Percentiles rank a stretch among this genome's conserved stretches.
phyloP scores from a whole-genome alignment of 768 basidiomycete genomes.

The Kwoniella dejecticola region DNA sequence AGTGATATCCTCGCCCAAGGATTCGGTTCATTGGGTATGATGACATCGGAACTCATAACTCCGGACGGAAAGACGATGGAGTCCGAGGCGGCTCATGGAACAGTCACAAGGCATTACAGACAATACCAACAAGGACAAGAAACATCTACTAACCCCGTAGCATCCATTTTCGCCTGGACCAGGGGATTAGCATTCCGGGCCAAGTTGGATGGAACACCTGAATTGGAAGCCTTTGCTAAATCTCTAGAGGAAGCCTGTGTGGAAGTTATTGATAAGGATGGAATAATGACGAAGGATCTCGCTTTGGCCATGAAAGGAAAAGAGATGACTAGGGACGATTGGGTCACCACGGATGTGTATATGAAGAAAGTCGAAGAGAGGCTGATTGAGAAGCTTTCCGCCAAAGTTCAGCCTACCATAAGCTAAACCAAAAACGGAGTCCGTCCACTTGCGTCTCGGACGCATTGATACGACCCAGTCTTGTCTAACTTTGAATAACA shows the following conservation, averaged over 20 bases:
- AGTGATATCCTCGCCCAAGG: conserved; percentile 96
- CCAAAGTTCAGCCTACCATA: conserved; percentile 3
- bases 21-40: conserved; percentile 95
- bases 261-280: conserved; percentile 85
- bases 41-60: conserved; percentile 93
- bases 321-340: conserved; percentile 85
- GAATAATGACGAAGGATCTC: conserved; percentile 95
- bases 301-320: conserved; percentile 92
- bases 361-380: conserved; percentile 87
- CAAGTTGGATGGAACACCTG: conserved; percentile 81
- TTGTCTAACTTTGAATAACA: too few species aligned
- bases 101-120: conserved; percentile 88
- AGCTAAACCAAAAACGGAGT: too few species aligned
- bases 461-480: too few species aligned
- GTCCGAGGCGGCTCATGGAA: conserved; percentile 92
- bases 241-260: conserved; percentile 84
- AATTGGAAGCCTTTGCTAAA: conserved; percentile 70
- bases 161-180: conserved; percentile 98
- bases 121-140: conserved; percentile 97
- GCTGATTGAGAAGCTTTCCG: conserved; percentile 42
- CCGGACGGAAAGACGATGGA: conserved; percentile 92
- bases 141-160: conserved; percentile 97
- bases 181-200: conserved; percentile 90
- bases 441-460: too few species aligned
- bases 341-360: conserved; percentile 92